Base-by-base conservation (phyloP, 2,329 filamentous ascomycete species). In the Phialophora tarda region DNA sequence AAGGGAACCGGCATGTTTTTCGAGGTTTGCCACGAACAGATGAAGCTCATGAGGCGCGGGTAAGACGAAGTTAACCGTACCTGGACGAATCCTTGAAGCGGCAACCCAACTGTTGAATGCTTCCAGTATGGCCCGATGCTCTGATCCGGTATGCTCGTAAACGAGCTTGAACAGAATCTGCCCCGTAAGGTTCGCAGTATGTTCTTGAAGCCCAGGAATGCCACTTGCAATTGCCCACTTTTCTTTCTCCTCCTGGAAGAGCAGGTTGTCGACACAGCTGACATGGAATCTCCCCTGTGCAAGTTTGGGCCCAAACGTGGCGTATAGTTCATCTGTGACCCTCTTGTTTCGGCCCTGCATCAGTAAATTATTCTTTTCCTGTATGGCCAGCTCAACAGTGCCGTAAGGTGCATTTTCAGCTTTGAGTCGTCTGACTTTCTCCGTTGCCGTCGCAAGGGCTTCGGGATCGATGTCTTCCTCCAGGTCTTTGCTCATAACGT, bases 201-300 rank as follows among this genome's bases (percentile, higher is more conserved):
- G 41, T 4, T 61, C n/a, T 30, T 32, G 53, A 5, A 68, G 57
- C 21, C 28, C 32, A 2, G 48, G 48, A 23, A 68, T 68, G 6
- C 66, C 66, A 59, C 63, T 66, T 7, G 55, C 14, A 2, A 63
- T 48, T 58, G 14, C 21, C 7, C 28, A 32, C 21, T 34, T 12
- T 14, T 47, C 47, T 34, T n/a, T 23, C 5, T 21, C n/a, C 17
- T 26, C 58, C 12, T 32, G 23, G 28, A 41, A 41, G 30, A 58
- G n/a, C 28, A 30, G 14, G 17, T 56, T 65, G 50, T 68, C 66
- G 17, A 68, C 57, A 41, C 63, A 66, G 32, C 62, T 65, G 6
- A 68, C 60, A 10, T 61, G 26, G 12, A 68, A 47, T 21, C 63
- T 10, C 6, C 30, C 41, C 2, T 24, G 17, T 7, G 30, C n/a